phyloP scores from a whole-genome alignment of 2,329 filamentous ascomycete species.

The Xylaria arbuscula region DNA sequence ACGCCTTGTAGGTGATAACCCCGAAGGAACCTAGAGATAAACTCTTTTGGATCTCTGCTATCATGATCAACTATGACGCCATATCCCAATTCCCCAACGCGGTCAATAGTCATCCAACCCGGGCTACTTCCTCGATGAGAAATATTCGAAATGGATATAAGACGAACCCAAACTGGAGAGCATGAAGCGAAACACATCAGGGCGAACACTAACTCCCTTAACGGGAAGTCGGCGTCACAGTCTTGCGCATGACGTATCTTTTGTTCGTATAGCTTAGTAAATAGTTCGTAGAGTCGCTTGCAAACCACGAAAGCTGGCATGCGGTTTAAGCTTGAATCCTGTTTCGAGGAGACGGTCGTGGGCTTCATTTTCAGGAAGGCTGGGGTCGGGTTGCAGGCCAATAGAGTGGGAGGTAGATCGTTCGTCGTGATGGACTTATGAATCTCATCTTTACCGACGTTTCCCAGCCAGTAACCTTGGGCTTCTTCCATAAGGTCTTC shows the following conservation, averaged over 20 bases:
- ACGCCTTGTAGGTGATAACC: conserved; percentile 18
- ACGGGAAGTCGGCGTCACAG: conserved; percentile 7
- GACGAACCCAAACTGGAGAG: conserved; percentile 22
- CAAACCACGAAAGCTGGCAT: conserved; percentile 24
- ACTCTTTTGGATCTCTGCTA: conserved; percentile 11
- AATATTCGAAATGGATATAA: neutral
- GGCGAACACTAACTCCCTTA: conserved; percentile 19
- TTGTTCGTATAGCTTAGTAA: neutral
- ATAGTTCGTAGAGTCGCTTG: conserved; percentile 6
- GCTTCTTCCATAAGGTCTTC: conserved; percentile 4
- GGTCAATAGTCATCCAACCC: neutral
- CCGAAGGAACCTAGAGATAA: conserved; percentile 3
- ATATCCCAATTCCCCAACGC: neutral
- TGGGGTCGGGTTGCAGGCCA: conserved; percentile 12
- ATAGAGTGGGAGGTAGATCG: conserved; percentile 1
- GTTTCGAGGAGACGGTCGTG: conserved; percentile 9
- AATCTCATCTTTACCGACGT: neutral
- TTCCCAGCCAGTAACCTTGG: conserved; percentile 13
- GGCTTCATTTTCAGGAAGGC: conserved; percentile 17
- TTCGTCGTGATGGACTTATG: conserved; percentile 25
- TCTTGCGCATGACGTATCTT: conserved; percentile 8
- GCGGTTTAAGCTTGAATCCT: conserved; percentile 13
- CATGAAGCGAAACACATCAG: conserved; percentile 26
- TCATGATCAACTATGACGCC: conserved; percentile 14
- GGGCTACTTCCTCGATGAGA: neutral